These are phyloP conservation scores for Paraphaeosphaeria minitans DNA, from an alignment of 2,329 filamentous ascomycete genomes.

Conservation along the genomic window DNA sequence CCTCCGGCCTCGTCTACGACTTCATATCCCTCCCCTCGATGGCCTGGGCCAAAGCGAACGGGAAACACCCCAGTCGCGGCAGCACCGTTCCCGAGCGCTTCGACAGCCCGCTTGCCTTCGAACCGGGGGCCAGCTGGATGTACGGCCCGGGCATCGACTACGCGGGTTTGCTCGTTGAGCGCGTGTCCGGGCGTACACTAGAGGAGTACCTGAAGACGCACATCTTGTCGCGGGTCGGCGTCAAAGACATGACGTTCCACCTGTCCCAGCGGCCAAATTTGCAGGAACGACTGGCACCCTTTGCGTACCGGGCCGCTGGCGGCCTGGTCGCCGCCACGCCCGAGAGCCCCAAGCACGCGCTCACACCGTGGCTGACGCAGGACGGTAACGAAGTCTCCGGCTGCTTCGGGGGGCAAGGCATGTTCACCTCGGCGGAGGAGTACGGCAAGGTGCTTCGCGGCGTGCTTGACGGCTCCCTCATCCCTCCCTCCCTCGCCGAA, in stretches of 20 bases:
- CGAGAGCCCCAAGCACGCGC: neutral
- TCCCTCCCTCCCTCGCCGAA: constrained; percentile 32
- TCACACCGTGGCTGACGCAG: neutral
- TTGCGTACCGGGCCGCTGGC: neutral
- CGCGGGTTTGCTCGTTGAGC: constrained; percentile 54
- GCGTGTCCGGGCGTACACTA: constrained; percentile 35
- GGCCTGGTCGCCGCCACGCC: neutral
- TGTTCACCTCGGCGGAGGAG: constrained; percentile 27
- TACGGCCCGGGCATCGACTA: constrained; percentile 58
- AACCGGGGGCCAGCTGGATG: constrained; percentile 57
- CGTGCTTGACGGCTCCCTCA: constrained; percentile 34
- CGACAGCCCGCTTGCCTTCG: constrained; percentile 39
- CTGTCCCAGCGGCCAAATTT: neutral
- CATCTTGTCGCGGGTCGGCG: neutral
- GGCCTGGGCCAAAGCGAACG: constrained; percentile 45
- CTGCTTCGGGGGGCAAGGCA: constrained; percentile 35
- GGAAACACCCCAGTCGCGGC: too few species aligned
- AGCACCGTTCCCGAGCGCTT: constrained; percentile 52
- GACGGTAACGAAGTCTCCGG: constrained; percentile 5
- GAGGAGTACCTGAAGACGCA: neutral
- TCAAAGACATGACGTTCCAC: neutral
- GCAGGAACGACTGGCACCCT: neutral
- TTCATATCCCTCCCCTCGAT: constrained; percentile 47
- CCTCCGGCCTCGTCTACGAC: constrained; percentile 55
- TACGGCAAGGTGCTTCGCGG: constrained; percentile 40